phyloP scores from a whole-genome alignment of 176 grass and related monocot genomes.

The Lolium rigidum region DNA sequence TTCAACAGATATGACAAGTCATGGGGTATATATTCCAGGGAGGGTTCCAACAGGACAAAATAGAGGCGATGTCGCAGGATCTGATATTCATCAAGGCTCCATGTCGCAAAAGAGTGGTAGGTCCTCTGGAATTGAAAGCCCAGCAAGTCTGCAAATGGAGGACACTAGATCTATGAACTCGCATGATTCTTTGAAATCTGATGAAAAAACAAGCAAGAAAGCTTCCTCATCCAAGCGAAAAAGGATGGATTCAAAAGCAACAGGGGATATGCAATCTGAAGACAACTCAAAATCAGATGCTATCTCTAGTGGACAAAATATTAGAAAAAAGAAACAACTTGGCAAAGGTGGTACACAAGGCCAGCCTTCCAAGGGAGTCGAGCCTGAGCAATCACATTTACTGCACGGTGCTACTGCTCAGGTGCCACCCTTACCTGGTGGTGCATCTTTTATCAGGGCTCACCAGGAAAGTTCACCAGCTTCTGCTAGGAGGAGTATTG shows the following conservation, averaged over 20 bases:
- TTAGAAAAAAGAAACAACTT: constrained; percentile 72
- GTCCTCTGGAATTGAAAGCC: constrained; percentile 75
- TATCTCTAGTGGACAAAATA: constrained; percentile 61
- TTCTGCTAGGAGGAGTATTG: constrained; percentile 59
- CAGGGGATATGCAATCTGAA: constrained; percentile 64
- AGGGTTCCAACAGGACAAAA: constrained; percentile 49
- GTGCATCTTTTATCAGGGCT: constrained; percentile 53
- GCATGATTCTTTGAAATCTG: constrained; percentile 86
- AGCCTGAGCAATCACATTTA: constrained; percentile 64
- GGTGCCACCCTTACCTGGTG: constrained; percentile 52
- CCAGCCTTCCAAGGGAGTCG: constrained; percentile 54
- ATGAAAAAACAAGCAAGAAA: constrained; percentile 85
- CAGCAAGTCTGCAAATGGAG: constrained; percentile 79
- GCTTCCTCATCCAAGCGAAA: constrained; percentile 81
- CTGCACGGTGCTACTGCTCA: constrained; percentile 59
- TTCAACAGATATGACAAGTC: constrained; percentile 61
- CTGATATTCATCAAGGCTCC: constrained; percentile 74
- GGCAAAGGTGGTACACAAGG: constrained; percentile 61
- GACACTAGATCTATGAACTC: constrained; percentile 93
- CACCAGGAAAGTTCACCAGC: constrained; percentile 50
- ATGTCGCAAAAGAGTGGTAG: constrained; percentile 72
- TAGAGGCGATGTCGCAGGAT: constrained; percentile 54
- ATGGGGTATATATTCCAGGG: constrained; percentile 44
- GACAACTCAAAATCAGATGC: constrained; percentile 79
- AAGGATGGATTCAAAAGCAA: constrained; percentile 73